Conservation (phyloP, 768 basidiomycete species). For the Termitomyces sp. region DNA sequence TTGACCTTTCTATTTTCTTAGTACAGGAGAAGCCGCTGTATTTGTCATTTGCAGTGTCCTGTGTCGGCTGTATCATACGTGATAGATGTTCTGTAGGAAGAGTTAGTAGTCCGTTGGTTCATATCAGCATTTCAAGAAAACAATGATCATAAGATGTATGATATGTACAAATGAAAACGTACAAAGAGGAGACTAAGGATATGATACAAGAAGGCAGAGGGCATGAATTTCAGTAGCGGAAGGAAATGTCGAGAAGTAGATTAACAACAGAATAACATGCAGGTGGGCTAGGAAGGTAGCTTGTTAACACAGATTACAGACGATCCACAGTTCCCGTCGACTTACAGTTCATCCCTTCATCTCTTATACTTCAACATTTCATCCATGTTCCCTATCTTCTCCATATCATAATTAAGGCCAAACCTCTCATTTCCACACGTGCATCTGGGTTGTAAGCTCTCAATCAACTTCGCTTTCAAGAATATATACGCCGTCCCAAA, state of each 20-base stretch:
- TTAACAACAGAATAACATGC: neutral
- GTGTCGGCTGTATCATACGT: too few species aligned
- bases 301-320: neutral
- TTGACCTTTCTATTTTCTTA: too few species aligned
- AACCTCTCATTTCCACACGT: neutral
- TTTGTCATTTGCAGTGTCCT: too few species aligned
- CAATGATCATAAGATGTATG: neutral
- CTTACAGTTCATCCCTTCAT: neutral
- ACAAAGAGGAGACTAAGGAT: neutral
- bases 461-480: slow-evolving; percentile 6
- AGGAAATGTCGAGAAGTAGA: neutral
- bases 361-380: neutral
- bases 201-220: neutral
- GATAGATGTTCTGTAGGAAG: too few species aligned
- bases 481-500: slow-evolving; percentile 12
- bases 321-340: neutral
- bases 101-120: too few species aligned
- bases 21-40: too few species aligned
- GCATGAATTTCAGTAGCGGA: neutral
- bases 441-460: neutral
- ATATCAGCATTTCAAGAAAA: neutral
- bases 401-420: neutral
- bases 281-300: neutral
- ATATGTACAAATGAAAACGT: neutral
- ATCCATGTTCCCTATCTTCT: neutral